A percentile compares a stretch with the other conserved stretches of the same genome.
Conservation (phyloP, 2,329 filamentous ascomycete species). For the Colletotrichum karsti region DNA sequence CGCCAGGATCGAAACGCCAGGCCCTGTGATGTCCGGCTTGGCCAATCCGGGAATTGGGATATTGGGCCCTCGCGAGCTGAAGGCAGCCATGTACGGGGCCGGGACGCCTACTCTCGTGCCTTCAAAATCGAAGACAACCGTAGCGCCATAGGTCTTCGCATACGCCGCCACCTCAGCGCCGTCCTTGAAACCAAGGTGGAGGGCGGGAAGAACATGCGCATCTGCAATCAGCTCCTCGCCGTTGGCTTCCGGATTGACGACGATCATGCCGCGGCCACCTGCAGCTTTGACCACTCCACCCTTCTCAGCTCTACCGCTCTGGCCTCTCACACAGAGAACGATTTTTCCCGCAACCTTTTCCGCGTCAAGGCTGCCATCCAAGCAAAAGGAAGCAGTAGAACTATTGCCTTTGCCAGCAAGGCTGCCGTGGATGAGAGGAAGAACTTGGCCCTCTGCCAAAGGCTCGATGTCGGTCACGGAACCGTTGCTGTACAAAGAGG, state of each 20-base stretch:
- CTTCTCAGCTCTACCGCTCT: background rate
- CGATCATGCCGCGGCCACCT: conserved; percentile 14
- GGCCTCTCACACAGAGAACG: background rate
- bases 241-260: background rate
- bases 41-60: background rate
- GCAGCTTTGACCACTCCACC: background rate
- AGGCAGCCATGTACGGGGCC: conserved; percentile 25
- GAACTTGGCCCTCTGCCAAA: background rate
- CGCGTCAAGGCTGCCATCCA: conserved; percentile 2
- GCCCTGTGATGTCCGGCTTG: conserved; percentile 29
- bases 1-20: conserved; percentile 25
- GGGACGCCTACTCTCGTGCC: conserved; percentile 8
- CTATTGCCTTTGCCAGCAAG: background rate
- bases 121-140: conserved; percentile 1
- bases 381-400: background rate
- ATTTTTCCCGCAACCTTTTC: background rate
- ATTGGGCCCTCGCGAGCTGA: conserved; percentile 27
- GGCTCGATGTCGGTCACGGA: conserved; percentile 5
- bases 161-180: background rate
- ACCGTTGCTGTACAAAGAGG: background rate
- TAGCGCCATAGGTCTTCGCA: background rate
- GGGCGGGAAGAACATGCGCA: conserved; percentile 6
- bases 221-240: conserved; percentile 1
- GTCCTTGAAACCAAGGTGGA: background rate
- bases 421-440: background rate